Percentiles rank a stretch among this genome's conserved stretches.
Conservation (phyloP, 179 eudicot genomes). For the Vitellaria paradoxa region DNA sequence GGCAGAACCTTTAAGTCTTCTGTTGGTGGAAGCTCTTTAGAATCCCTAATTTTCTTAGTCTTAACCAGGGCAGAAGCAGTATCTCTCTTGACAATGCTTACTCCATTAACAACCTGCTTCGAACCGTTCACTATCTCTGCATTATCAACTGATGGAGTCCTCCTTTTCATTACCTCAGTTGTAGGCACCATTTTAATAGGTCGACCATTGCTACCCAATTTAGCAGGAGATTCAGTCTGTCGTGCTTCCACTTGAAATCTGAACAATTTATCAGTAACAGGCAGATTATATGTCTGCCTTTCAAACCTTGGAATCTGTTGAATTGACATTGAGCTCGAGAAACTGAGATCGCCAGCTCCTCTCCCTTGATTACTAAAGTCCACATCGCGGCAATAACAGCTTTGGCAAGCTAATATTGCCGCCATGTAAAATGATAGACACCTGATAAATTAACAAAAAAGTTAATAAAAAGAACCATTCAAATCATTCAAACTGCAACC, state of each 20-base stretch:
- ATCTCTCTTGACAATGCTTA: conserved; percentile 51
- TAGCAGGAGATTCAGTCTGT: conserved; percentile 51
- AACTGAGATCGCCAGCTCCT: conserved; percentile 38
- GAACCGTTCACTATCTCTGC: conserved; percentile 43
- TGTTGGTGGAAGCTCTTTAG: conserved; percentile 75
- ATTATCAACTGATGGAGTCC: conserved; percentile 21
- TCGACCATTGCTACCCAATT: conserved; percentile 48
- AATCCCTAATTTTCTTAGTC: conserved; percentile 27
- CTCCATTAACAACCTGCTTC: conserved; percentile 51
- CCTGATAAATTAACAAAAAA: conserved; percentile 21
- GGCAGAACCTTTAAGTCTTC: conserved; percentile 76
- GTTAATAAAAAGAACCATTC: background rate
- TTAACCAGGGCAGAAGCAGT: conserved; percentile 34
- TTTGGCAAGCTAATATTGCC: conserved; percentile 72
- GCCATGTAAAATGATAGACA: conserved; percentile 43
- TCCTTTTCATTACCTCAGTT: conserved; percentile 57
- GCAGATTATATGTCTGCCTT: conserved; percentile 18
- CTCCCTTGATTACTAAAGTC: conserved; percentile 44
- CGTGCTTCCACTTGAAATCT: conserved; percentile 44
- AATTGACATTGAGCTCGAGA: conserved; percentile 53
- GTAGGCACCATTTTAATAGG: conserved; percentile 66
- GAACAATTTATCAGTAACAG: conserved; percentile 18
- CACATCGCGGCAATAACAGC: conserved; percentile 57
- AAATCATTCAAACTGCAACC: background rate
- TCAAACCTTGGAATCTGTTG: conserved; percentile 25